phyloP scores from a whole-genome alignment of 2,329 filamentous ascomycete genomes.

The Penicillium sp. region DNA sequence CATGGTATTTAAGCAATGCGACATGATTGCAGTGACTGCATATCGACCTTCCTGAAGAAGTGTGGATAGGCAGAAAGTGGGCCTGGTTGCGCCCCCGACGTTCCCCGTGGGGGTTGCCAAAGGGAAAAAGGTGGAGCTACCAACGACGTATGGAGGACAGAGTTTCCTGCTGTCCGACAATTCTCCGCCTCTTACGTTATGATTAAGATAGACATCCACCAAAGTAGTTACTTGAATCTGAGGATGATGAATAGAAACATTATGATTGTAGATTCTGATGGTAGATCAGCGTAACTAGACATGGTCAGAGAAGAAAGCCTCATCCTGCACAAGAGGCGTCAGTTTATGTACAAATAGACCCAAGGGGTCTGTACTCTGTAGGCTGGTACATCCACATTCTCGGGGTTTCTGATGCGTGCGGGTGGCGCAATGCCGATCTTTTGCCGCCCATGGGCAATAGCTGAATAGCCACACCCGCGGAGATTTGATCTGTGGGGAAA shows the following conservation, averaged over 20 bases:
- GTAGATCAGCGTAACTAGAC: neutral
- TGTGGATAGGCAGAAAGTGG: constrained; percentile 5
- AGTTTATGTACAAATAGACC: neutral
- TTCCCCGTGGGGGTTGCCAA: constrained; percentile 15
- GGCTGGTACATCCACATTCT: neutral
- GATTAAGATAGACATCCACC: neutral
- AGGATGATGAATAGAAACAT: neutral
- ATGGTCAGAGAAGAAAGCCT: neutral
- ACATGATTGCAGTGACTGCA: neutral
- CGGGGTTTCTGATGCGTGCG: neutral
- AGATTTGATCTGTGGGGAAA: neutral
- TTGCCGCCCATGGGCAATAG: neutral
- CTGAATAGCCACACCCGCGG: neutral
- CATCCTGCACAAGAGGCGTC: neutral
- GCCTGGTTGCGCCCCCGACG: neutral
- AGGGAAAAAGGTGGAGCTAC: constrained; percentile 4
- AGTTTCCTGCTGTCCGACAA: constrained; percentile 11
- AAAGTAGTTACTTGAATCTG: neutral
- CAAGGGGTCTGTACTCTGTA: neutral
- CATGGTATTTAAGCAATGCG: neutral
- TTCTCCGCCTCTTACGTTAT: constrained; percentile 12
- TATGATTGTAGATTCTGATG: neutral
- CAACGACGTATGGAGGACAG: constrained; percentile 5
- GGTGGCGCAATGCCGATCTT: neutral
- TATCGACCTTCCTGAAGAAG: constrained; percentile 19